Conservation (phyloP, 2,329 filamentous ascomycete species). For the Sclerotinia spermophila region DNA sequence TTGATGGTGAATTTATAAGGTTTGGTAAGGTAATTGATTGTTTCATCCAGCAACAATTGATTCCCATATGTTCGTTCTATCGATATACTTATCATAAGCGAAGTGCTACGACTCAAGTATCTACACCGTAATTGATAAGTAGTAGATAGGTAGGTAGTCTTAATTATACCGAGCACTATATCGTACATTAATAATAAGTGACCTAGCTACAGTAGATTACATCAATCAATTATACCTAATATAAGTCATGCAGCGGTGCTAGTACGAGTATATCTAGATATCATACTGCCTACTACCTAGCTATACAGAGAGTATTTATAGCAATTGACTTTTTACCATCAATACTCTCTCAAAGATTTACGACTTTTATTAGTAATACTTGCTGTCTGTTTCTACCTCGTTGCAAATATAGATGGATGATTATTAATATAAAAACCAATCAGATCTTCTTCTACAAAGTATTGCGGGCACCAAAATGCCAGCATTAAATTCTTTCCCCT, state of each 20-base stretch:
- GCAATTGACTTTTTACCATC: not conserved
- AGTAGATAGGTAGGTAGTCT: too few relatives aligned
- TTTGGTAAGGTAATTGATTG: not conserved
- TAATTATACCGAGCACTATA: too few relatives aligned
- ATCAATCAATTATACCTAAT: too few relatives aligned
- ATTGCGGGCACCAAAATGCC: not conserved
- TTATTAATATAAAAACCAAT: not conserved
- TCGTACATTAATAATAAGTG: not conserved
- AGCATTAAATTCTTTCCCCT: not conserved
- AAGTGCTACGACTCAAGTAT: not conserved
- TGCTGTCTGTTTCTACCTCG: too few relatives aligned
- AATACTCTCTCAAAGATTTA: not conserved
- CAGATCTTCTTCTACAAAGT: not conserved
- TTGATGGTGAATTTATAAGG: not conserved
- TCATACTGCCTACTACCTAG: too few relatives aligned
- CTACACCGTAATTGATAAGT: not conserved
- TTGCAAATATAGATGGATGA: not conserved
- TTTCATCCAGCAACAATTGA: not conserved
- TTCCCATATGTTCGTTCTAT: not conserved
- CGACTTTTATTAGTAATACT: not conserved
- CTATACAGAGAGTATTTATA: too few relatives aligned
- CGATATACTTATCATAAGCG: not conserved
- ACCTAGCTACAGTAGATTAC: not conserved
- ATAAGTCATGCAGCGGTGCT: not conserved
- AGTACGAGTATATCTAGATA: not conserved